Evolutionary conservation across 163 green algal genomes (phyloP).

Genomic region (Scenedesmus sp.): DNA sequence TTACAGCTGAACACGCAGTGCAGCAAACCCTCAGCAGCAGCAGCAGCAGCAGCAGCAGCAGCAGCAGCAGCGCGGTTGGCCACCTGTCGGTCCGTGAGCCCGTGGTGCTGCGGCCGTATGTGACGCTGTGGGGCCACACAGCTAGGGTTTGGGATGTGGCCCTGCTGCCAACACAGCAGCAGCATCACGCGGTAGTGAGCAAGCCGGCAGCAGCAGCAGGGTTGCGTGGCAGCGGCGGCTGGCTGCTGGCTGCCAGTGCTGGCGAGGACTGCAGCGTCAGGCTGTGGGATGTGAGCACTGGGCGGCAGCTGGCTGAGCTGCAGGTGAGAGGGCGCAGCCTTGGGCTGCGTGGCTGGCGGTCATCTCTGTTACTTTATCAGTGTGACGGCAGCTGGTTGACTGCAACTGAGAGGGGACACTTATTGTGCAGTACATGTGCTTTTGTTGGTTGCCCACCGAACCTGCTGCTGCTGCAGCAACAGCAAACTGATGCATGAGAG

Average conservation of each 20-base stretch:
- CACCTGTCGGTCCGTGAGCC: no score
- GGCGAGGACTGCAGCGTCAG: constrained; percentile 22
- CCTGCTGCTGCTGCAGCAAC: no score
- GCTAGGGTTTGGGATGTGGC: constrained; percentile 21
- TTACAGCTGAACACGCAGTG: not conserved
- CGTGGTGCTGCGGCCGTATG: not conserved
- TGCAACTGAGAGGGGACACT: no score
- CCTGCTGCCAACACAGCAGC: not conserved
- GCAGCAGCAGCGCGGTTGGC: not conserved
- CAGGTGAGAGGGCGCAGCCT: not conserved
- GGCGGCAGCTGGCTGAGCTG: constrained; percentile 14
- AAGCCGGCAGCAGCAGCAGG: not conserved
- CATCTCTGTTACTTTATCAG: no score
- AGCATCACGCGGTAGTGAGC: not conserved
- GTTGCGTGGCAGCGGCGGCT: not conserved
- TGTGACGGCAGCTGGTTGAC: no score
- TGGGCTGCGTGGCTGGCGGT: not conserved
- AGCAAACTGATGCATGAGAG: no score
- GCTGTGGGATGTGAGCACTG: constrained; percentile 15
- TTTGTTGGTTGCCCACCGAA: no score
- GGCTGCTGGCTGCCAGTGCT: not conserved
- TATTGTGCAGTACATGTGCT: no score
- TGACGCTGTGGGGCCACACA: constrained; percentile 31
- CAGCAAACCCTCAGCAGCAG: not conserved
- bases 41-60: not conserved